phyloP scores from a whole-genome alignment of 2,329 filamentous ascomycete species.

The Epichloe elymi region DNA sequence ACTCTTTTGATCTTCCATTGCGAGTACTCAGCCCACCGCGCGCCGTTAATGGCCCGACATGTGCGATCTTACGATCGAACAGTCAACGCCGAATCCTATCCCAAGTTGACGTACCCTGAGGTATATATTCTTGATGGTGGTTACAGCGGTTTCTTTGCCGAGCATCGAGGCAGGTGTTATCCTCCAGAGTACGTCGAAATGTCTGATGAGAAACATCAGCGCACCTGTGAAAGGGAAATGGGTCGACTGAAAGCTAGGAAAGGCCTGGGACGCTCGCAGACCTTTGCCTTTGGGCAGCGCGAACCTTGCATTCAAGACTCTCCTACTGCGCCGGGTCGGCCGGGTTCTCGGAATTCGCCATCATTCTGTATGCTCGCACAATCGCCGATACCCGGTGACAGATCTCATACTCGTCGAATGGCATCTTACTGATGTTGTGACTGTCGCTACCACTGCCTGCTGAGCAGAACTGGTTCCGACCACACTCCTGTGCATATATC shows the following conservation, averaged over 20 bases:
- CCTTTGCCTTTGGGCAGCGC: constrained; percentile 84
- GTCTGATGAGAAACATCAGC: constrained; percentile 81
- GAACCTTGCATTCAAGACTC: constrained; percentile 42
- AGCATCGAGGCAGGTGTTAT: constrained; percentile 69
- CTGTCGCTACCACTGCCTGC: constrained; percentile 13
- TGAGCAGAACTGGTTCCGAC: constrained; percentile 12
- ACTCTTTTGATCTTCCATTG: constrained; percentile 90
- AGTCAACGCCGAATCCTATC: constrained; percentile 75
- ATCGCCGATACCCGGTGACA: constrained; percentile 33
- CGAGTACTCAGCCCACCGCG: constrained; percentile 94
- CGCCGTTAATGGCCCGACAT: constrained; percentile 90
- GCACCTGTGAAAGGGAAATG: constrained; percentile 88
- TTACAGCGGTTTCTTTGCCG: constrained; percentile 82
- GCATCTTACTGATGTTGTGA: constrained; percentile 41
- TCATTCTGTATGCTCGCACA: constrained; percentile 31
- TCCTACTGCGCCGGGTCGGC: constrained; percentile 40
- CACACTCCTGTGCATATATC: constrained; percentile 8
- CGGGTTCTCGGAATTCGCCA: constrained; percentile 23
- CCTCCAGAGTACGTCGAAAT: constrained; percentile 96
- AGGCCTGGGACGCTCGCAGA: constrained; percentile 77
- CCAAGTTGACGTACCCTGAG: constrained; percentile 84
- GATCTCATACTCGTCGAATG: constrained; percentile 45
- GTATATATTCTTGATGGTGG: constrained; percentile 95
- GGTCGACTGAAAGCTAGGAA: constrained; percentile 83
- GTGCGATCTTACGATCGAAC: constrained; percentile 81